Conservation (phyloP, 2,329 filamentous ascomycete species). For the Raffaelea deltoideospora region DNA sequence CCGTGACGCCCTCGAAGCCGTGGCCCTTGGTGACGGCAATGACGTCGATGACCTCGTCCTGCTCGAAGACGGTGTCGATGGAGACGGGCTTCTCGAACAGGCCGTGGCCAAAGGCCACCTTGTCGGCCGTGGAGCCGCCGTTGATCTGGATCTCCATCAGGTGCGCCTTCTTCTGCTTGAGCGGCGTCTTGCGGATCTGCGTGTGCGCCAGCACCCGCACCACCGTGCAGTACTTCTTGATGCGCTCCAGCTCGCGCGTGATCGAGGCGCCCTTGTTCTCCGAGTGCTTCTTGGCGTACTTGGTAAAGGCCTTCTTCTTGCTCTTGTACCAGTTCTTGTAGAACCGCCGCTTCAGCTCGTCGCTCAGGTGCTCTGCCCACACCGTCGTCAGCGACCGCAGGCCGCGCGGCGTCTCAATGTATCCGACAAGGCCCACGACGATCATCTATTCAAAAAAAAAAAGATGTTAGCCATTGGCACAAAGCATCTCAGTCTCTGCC, state of each 20-base stretch:
- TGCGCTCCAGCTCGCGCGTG: slow-evolving; percentile 96
- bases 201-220: slow-evolving; percentile 98
- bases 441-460: slow-evolving; percentile 65
- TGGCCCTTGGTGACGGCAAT: slow-evolving; percentile 99
- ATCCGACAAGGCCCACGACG: slow-evolving; percentile 98
- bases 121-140: slow-evolving; percentile 87
- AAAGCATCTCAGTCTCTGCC: slow-evolving; percentile 28
- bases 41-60: slow-evolving; percentile 98
- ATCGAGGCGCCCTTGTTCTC: slow-evolving; percentile 82
- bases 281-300: slow-evolving; percentile 99
- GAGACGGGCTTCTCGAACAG: slow-evolving; percentile 99
- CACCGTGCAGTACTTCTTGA: slow-evolving; percentile 99
- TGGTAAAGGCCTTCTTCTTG: slow-evolving; percentile 99
- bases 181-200: slow-evolving; percentile 95
- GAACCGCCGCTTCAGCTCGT: slow-evolving; percentile 98
- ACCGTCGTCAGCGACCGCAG: slow-evolving; percentile 98
- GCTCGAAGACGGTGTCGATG: slow-evolving; percentile 90
- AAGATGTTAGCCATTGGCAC: slow-evolving; percentile 58
- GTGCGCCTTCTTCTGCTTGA: slow-evolving; percentile 99
- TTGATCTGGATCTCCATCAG: slow-evolving; percentile 99
- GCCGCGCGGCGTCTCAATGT: slow-evolving; percentile 99
- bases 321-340: slow-evolving; percentile 99
- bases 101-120: slow-evolving; percentile 88
- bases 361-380: slow-evolving; percentile 98
- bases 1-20: slow-evolving; percentile 93